These are phyloP conservation scores for Tribonema minus DNA, from an alignment of 108 stramenopile species.

Conservation along the genomic window DNA sequence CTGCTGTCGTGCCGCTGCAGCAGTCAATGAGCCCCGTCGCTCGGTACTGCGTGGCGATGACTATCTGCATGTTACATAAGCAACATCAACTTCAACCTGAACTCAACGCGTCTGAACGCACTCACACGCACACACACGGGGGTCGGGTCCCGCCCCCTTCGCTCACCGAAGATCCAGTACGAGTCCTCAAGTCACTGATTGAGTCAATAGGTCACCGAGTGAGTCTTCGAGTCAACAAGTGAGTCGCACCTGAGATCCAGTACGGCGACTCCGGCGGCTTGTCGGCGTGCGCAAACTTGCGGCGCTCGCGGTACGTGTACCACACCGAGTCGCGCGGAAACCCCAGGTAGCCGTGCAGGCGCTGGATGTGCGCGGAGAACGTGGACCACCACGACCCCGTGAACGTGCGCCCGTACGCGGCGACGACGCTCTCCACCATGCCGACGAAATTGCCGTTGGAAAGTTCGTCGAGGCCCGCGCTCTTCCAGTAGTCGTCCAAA, in stretches of 20 bases:
- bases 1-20: too few relatives aligned
- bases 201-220: too few relatives aligned
- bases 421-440: conserved; percentile 72
- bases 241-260: conserved; percentile 18
- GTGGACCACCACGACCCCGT: conserved; percentile 86
- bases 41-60: too few relatives aligned
- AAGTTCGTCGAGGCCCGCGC: conserved; percentile 54
- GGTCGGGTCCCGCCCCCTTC: too few relatives aligned
- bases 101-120: too few relatives aligned
- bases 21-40: too few relatives aligned
- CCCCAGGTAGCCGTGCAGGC: conserved; percentile 68
- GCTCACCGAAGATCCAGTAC: too few relatives aligned
- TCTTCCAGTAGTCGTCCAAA: conserved; percentile 48
- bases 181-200: too few relatives aligned
- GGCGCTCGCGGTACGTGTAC: background rate
- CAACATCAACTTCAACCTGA: too few relatives aligned
- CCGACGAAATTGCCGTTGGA: conserved; percentile 76
- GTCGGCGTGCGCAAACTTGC: background rate
- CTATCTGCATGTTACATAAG: too few relatives aligned
- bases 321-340: background rate
- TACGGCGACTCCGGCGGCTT: conserved; percentile 1
- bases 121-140: too few relatives aligned
- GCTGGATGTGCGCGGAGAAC: conserved; percentile 84
- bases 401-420: conserved; percentile 67
- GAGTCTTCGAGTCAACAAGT: too few relatives aligned